phyloP scores from a whole-genome alignment of 441 rosid genomes.

The Cnidoscolus chayamansa region DNA sequence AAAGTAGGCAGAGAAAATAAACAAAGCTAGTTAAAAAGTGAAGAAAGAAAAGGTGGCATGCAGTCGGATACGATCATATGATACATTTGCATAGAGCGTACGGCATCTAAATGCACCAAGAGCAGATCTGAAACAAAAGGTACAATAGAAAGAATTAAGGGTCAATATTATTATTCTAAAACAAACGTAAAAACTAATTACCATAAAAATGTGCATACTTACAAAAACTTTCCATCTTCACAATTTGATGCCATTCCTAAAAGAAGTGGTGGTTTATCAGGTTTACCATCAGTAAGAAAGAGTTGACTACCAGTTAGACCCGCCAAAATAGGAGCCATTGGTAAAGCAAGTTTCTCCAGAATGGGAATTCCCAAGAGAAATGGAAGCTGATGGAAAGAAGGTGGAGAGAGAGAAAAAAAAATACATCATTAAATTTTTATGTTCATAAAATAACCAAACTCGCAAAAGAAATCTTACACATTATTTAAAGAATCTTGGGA shows the following conservation, averaged over 20 bases:
- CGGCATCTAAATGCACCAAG: constrained; percentile 72
- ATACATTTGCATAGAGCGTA: constrained; percentile 75
- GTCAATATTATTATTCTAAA: constrained; percentile 13
- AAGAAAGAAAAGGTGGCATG: background rate
- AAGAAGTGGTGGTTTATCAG: constrained; percentile 77
- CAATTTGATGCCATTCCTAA: constrained; percentile 79
- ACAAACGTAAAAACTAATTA: constrained; percentile 3
- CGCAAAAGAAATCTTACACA: too few species aligned
- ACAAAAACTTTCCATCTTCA: constrained; percentile 70
- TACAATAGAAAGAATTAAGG: background rate
- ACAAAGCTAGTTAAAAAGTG: constrained; percentile 11
- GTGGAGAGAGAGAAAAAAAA: too few species aligned
- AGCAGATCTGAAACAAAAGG: constrained; percentile 52
- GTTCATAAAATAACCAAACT: background rate
- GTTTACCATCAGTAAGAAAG: constrained; percentile 78
- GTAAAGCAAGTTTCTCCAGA: constrained; percentile 74
- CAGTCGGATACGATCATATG: constrained; percentile 84
- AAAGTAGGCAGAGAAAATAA: constrained; percentile 5
- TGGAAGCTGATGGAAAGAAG: constrained; percentile 57
- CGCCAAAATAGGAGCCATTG: constrained; percentile 67
- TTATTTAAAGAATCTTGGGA: background rate
- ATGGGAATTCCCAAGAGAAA: constrained; percentile 76
- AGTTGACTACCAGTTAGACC: constrained; percentile 84
- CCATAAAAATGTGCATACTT: constrained; percentile 29
- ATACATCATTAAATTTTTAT: constrained; percentile 1